These are phyloP conservation scores for Silene noctiflora DNA, from an alignment of 179 eudicot species.

Conservation along the genomic window DNA sequence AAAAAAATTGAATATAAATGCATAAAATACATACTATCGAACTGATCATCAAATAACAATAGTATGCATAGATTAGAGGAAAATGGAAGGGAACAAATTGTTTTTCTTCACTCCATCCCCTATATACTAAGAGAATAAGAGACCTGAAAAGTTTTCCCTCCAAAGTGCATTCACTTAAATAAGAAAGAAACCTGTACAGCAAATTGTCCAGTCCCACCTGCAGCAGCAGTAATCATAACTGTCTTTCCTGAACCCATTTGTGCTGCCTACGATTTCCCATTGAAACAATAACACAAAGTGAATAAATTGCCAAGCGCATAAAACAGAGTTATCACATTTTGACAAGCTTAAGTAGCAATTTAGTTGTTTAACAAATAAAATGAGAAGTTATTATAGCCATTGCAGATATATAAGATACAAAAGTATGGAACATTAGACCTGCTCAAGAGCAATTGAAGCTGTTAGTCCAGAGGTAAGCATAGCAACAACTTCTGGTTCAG, in stretches of 20 bases:
- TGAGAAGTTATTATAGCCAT: too few relatives aligned
- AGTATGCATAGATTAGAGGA: constrained; percentile 5
- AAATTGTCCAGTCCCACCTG: constrained; percentile 99
- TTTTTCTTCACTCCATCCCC: not conserved
- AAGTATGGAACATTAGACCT: constrained; percentile 40
- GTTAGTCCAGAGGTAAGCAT: constrained; percentile 99
- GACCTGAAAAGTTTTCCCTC: too few relatives aligned
- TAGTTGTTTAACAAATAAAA: not conserved
- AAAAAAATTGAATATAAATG: not conserved
- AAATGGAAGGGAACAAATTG: not conserved
- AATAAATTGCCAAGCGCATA: constrained; percentile 1
- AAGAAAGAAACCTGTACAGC: constrained; percentile 76
- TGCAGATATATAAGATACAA: constrained; percentile 6
- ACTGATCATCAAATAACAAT: not conserved
- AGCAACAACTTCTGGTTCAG: constrained; percentile 96
- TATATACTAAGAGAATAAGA: too few relatives aligned
- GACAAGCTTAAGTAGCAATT: not conserved
- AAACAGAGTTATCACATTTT: not conserved
- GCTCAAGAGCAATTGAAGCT: constrained; percentile 92
- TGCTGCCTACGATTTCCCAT: constrained; percentile 58
- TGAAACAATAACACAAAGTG: constrained; percentile 9
- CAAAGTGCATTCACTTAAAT: too few relatives aligned
- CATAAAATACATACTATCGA: not conserved
- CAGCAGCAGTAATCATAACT: constrained; percentile 97
- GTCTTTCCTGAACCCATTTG: constrained; percentile 75